A percentile compares a stretch with the other conserved stretches of the same genome.
Evolutionary conservation across 441 rosid genomes (phyloP).

Genomic region (Croton laevigatus): DNA sequence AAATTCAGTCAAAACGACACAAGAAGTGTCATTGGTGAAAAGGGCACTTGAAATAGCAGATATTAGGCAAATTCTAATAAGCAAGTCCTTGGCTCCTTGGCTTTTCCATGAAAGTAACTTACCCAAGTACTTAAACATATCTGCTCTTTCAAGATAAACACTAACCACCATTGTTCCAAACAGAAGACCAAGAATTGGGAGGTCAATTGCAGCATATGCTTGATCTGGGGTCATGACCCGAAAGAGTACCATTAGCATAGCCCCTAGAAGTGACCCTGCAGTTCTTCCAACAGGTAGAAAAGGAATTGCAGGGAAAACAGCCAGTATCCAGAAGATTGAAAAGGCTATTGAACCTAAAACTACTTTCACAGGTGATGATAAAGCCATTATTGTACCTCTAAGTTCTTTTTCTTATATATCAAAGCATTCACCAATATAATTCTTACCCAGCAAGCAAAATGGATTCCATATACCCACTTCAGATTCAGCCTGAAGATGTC

Average conservation of each 20-base stretch:
- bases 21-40: slow-evolving; percentile 84
- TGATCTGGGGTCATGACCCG: slow-evolving; percentile 62
- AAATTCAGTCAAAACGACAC: slow-evolving; percentile 74
- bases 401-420: neutral
- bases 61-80: slow-evolving; percentile 59
- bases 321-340: slow-evolving; percentile 72
- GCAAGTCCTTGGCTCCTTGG: slow-evolving; percentile 65
- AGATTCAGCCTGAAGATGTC: no score
- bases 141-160: slow-evolving; percentile 74
- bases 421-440: slow-evolving; percentile 2
- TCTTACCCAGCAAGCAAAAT: slow-evolving; percentile 4
- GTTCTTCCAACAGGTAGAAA: slow-evolving; percentile 80
- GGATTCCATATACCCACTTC: neutral
- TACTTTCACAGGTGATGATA: slow-evolving; percentile 46
- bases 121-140: slow-evolving; percentile 70
- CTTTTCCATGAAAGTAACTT: slow-evolving; percentile 69
- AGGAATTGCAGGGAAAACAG: slow-evolving; percentile 81
- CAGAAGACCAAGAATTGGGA: slow-evolving; percentile 79
- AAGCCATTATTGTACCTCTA: slow-evolving; percentile 33
- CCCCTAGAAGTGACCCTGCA: slow-evolving; percentile 81
- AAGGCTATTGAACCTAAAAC: slow-evolving; percentile 67
- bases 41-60: slow-evolving; percentile 82
- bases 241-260: slow-evolving; percentile 82
- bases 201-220: slow-evolving; percentile 80
- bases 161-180: slow-evolving; percentile 93